Base-by-base conservation (phyloP, 1,284 basidiomycete genomes). In the Agroathelia rolfsii region DNA sequence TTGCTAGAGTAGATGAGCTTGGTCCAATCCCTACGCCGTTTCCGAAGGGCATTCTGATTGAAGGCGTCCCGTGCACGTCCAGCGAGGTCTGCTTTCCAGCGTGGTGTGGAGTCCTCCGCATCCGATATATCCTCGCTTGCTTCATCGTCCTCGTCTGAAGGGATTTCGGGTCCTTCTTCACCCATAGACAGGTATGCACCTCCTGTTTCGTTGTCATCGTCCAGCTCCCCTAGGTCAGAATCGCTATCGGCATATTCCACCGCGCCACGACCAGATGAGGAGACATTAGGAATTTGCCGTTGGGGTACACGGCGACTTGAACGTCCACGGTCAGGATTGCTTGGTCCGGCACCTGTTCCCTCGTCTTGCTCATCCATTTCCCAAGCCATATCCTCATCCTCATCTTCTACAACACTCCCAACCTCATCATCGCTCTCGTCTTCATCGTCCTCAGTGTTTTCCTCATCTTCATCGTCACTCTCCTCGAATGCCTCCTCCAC, bases 1-100 rank as follows among this genome's bases (percentile, higher is more conserved):
- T 69, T 58, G 23, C 73, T 74, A 25, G 71, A 66, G 55, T 97
- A 97, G 35, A 97, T 88, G 35, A 95, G 69, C 31, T 79, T 77
- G 54, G 83, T 89, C 69, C 92, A 84, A 50, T 95, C 77, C 45
- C 72, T 75, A 33, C 62, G 59, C 39, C 59, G 58, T 37, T 64
- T 61, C 11, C 62, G 56, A 11, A 58, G 59, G 8, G 68, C 55
- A 3, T 56, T 53, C 9, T 60, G 53, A 9, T 58, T 50, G 42
- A 72, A 70, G 10, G 64, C 57, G 4, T 62, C 59, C 9, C 66
- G 60, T 0, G 87, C 87, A 34, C 70, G 68, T 11, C 63, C 60
- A 0, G 73, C 63, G 2, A 94, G 62, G 46, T 83, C 69, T n/a
- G 55, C 49, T 57, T 93, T 94, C 89, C 88, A 94, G 42, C 61